A percentile compares a stretch with the other conserved stretches of the same genome.
These are phyloP conservation scores for Nicotiana rustica DNA, from an alignment of 305 asterid genomes.

Conservation along the genomic window DNA sequence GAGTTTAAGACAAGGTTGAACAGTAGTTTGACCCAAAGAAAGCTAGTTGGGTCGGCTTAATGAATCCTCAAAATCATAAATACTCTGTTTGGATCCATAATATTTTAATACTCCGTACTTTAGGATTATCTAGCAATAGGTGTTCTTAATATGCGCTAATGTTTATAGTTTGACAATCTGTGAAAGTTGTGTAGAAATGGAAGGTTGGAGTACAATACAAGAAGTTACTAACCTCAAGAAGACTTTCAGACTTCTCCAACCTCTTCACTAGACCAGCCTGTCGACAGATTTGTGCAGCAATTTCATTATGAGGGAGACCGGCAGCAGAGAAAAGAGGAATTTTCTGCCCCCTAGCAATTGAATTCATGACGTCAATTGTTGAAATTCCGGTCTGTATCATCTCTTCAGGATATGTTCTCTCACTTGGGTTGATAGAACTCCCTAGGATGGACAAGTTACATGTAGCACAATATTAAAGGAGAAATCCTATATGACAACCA, in stretches of 20 bases:
- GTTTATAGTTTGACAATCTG: too few relatives aligned
- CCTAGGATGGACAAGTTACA: conserved; percentile 56
- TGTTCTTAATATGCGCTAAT: too few relatives aligned
- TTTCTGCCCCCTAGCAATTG: conserved; percentile 98
- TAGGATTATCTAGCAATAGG: too few relatives aligned
- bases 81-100: too few relatives aligned
- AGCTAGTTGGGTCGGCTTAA: too few relatives aligned
- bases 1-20: neutral
- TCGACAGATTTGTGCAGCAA: conserved; percentile 99
- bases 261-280: conserved; percentile 99
- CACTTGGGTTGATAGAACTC: conserved; percentile 99
- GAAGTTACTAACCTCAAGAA: conserved; percentile 69
- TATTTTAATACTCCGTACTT: too few relatives aligned
- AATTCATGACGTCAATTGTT: conserved; percentile 98
- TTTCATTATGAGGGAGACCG: conserved; percentile 99
- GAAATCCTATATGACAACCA: conserved; percentile 4
- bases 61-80: too few relatives aligned
- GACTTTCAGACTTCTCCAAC: conserved; percentile 82
- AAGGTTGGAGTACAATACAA: neutral
- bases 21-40: conserved; percentile 8
- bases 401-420: conserved; percentile 99
- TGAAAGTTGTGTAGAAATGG: neutral
- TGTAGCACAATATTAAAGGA: conserved; percentile 1
- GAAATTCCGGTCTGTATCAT: conserved; percentile 99
- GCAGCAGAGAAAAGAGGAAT: conserved; percentile 99